A percentile compares a stretch with the other conserved stretches of the same genome.
phyloP scores from a whole-genome alignment of 805 yeast species.

The Saccharomycopsis sp. region DNA sequence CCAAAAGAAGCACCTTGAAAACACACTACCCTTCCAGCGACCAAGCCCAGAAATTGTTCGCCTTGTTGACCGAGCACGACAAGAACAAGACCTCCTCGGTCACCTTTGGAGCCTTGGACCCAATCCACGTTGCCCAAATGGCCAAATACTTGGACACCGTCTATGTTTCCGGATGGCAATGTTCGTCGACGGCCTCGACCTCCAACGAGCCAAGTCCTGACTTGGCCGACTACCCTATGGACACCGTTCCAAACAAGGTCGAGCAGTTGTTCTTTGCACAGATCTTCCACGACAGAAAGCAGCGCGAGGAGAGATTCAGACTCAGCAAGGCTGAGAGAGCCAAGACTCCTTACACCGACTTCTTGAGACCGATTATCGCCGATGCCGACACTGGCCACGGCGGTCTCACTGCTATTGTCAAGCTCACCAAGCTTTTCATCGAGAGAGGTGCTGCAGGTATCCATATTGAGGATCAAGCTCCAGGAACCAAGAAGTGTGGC shows the following conservation, averaged over 20 bases:
- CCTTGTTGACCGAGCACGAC: conserved; percentile 65
- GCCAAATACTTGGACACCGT: conserved; percentile 89
- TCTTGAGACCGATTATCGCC: conserved; percentile 89
- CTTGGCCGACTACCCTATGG: conserved; percentile 97
- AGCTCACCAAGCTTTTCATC: conserved; percentile 90
- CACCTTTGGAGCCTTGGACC: conserved; percentile 95
- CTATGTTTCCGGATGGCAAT: conserved; percentile 98
- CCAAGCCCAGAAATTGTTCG: conserved; percentile 78
- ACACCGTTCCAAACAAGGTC: conserved; percentile 97
- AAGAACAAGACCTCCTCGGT: conserved; percentile 65
- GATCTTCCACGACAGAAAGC: conserved; percentile 94
- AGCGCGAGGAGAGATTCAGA: conserved; percentile 71
- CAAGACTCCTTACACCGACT: conserved; percentile 71
- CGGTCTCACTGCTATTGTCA: conserved; percentile 93
- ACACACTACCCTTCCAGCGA: conserved; percentile 67
- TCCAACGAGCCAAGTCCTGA: conserved; percentile 98
- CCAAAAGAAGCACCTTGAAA: conserved; percentile 76
- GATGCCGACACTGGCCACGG: conserved; percentile 99
- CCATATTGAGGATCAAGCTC: conserved; percentile 98
- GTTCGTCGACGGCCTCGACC: conserved; percentile 95
- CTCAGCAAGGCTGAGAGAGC: conserved; percentile 59
- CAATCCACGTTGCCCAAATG: conserved; percentile 94
- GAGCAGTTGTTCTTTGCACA: conserved; percentile 96
- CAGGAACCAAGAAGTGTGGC: conserved; percentile 98
- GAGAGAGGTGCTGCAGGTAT: conserved; percentile 99